Conservation (phyloP, 2,329 filamentous ascomycete genomes). For the Aureobasidium sp. region DNA sequence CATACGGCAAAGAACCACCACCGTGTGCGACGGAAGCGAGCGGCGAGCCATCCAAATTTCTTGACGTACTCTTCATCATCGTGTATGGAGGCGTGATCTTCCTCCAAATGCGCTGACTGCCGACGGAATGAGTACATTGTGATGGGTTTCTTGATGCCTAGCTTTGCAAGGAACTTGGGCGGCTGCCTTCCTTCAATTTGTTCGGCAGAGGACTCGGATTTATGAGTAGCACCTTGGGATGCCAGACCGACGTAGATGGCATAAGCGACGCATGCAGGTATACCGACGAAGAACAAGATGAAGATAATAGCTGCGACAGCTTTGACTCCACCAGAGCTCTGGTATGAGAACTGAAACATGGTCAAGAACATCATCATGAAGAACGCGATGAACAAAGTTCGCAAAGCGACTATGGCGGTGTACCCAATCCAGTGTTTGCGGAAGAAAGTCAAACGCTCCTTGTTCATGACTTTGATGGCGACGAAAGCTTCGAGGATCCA, state of each 20-base stretch:
- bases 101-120: slow-evolving; percentile 12
- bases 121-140: not conserved
- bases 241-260: slow-evolving; percentile 48
- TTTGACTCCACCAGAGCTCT: slow-evolving; percentile 50
- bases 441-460: slow-evolving; percentile 57
- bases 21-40: slow-evolving; percentile 57
- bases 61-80: slow-evolving; percentile 56
- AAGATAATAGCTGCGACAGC: slow-evolving; percentile 60
- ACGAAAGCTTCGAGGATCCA: slow-evolving; percentile 49
- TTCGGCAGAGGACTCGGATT: not conserved
- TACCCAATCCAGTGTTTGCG: slow-evolving; percentile 58
- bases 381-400: slow-evolving; percentile 58
- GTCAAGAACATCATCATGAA: slow-evolving; percentile 61
- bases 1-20: slow-evolving; percentile 74
- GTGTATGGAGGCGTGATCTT: slow-evolving; percentile 40
- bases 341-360: slow-evolving; percentile 62
- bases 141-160: slow-evolving; percentile 6
- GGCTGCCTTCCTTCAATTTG: not conserved
- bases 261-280: slow-evolving; percentile 47
- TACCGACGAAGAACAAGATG: slow-evolving; percentile 49
- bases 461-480: slow-evolving; percentile 45
- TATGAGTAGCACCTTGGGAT: slow-evolving; percentile 44
- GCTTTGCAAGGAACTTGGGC: slow-evolving; percentile 46
- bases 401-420: slow-evolving; percentile 46
- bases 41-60: slow-evolving; percentile 64